Percentiles rank a stretch among this genome's conserved stretches.
phyloP scores from a whole-genome alignment of 257 asterid species.

The Fraxinus excelsior region DNA sequence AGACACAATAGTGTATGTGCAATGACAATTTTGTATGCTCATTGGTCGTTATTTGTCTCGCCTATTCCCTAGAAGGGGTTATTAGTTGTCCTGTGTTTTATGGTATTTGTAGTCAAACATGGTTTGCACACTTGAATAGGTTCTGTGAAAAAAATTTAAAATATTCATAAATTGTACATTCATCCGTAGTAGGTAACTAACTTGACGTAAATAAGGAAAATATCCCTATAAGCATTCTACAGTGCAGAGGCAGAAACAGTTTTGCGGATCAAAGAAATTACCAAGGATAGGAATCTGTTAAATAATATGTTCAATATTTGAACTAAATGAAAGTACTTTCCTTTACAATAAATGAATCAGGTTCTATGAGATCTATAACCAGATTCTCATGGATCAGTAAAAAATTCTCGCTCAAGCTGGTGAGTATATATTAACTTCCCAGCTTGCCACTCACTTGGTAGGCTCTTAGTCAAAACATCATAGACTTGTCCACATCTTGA shows the following conservation, averaged over 20 bases:
- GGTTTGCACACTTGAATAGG: neutral
- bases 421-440: neutral
- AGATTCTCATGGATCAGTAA: neutral
- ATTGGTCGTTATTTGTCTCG: slow-evolving; percentile 9
- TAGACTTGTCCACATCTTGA: neutral
- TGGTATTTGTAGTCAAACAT: neutral
- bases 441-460: neutral
- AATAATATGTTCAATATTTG: neutral
- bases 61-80: slow-evolving; percentile 14
- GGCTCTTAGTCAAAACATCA: neutral
- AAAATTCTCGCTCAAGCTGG: neutral
- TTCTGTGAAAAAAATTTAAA: neutral
- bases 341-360: neutral
- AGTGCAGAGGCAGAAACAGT: neutral
- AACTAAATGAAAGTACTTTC: neutral
- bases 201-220: neutral
- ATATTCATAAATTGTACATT: neutral
- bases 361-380: neutral
- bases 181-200: neutral
- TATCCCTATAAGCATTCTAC: neutral
- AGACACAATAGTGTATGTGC: neutral
- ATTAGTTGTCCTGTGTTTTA: slow-evolving; percentile 1
- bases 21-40: slow-evolving; percentile 8
- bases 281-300: neutral
- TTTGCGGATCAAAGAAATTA: neutral